Percentiles rank a stretch among this genome's conserved stretches.
These are phyloP conservation scores for Aaosphaeria arxii DNA, from an alignment of 2,329 filamentous ascomycete species.

Conservation along the genomic window DNA sequence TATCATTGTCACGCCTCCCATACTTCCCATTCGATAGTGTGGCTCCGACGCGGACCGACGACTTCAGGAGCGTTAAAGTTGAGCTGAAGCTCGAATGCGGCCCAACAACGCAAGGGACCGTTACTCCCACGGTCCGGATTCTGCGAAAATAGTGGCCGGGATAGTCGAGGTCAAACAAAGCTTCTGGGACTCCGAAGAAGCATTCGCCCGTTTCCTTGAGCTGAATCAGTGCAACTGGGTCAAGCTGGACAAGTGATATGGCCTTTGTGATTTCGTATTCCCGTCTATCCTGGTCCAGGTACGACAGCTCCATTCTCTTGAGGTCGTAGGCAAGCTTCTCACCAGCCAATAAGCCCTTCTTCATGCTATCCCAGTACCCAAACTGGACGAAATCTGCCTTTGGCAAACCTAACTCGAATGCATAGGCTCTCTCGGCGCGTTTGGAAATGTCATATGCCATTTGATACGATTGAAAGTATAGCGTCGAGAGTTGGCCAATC, in stretches of 20 bases:
- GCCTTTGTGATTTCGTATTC: slow-evolving; percentile 31
- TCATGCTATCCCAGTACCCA: slow-evolving; percentile 20
- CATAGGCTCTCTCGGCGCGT: slow-evolving; percentile 19
- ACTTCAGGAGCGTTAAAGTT: neutral
- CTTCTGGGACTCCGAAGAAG: slow-evolving; percentile 29
- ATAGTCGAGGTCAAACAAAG: slow-evolving; percentile 38
- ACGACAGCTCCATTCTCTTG: slow-evolving; percentile 19
- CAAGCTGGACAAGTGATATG: slow-evolving; percentile 29
- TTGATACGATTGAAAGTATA: slow-evolving; percentile 19
- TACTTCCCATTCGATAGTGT: neutral
- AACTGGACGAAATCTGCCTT: slow-evolving; percentile 4
- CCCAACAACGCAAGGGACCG: slow-evolving; percentile 28
- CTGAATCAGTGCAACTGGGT: slow-evolving; percentile 21
- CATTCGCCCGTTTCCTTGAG: slow-evolving; percentile 16
- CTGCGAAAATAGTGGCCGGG: slow-evolving; percentile 42
- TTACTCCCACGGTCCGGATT: slow-evolving; percentile 31
- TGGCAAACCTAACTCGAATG: slow-evolving; percentile 15
- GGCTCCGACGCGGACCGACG: neutral
- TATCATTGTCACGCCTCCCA: neutral
- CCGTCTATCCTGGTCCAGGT: slow-evolving; percentile 12
- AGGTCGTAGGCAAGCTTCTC: slow-evolving; percentile 22
- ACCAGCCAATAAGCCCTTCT: slow-evolving; percentile 23
- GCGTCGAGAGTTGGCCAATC: slow-evolving; percentile 3
- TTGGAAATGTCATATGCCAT: slow-evolving; percentile 19
- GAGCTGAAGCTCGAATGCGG: neutral